phyloP scores from a whole-genome alignment of 176 grass and related monocot species.

The Stipa capillata region DNA sequence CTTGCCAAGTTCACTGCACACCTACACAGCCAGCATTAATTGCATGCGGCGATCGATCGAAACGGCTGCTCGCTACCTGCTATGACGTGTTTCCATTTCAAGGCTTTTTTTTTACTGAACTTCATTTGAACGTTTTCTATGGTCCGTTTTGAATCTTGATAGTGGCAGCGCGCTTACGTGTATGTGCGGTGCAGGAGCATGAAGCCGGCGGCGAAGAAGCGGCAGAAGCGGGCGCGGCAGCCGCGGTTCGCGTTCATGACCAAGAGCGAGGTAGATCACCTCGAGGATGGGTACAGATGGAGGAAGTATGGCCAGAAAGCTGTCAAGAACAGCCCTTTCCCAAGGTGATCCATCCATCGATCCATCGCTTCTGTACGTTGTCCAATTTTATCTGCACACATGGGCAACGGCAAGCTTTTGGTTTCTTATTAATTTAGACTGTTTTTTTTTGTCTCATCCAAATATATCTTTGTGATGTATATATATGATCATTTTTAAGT shows the following conservation, averaged over 20 bases:
- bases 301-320: constrained; percentile 92
- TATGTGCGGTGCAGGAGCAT: background rate
- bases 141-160: no score
- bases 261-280: constrained; percentile 79
- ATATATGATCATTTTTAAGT: no score
- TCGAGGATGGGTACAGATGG: constrained; percentile 92
- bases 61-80: no score
- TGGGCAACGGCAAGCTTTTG: background rate
- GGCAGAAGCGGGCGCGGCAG: constrained; percentile 56
- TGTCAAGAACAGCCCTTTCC: constrained; percentile 91
- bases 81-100: no score
- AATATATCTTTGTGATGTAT: no score
- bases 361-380: background rate
- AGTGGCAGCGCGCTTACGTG: no score
- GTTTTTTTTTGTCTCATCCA: background rate
- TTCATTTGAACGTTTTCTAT: no score
- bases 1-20: constrained; percentile 17
- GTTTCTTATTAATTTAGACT: background rate
- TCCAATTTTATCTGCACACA: no score
- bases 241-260: constrained; percentile 89
- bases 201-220: constrained; percentile 43
- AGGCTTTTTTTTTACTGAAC: no score
- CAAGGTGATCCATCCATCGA: constrained; percentile 55
- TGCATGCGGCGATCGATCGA: no score
- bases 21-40: no score